These are phyloP conservation scores for Aspergillus sp. DNA, from an alignment of 2,329 filamentous ascomycete genomes.

Conservation along the genomic window DNA sequence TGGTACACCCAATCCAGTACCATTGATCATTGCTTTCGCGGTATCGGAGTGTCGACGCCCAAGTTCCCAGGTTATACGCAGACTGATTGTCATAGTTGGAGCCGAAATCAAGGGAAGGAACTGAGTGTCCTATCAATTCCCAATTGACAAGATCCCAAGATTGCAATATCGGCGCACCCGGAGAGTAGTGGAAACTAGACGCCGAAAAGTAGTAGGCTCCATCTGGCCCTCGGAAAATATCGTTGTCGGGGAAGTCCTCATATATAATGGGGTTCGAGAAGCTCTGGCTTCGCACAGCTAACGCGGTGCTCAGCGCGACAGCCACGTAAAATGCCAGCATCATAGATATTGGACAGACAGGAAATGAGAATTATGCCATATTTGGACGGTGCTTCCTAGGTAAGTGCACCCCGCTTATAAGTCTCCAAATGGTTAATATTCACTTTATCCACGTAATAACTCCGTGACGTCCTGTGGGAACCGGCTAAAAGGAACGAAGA, in stretches of 20 bases:
- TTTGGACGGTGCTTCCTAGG: not conserved
- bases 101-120: constrained; percentile 48
- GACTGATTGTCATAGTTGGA: constrained; percentile 42
- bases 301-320: not conserved
- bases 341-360: not conserved
- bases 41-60: constrained; percentile 56
- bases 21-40: constrained; percentile 49
- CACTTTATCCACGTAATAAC: not conserved
- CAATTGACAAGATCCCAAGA: constrained; percentile 58
- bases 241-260: constrained; percentile 56
- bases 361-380: not conserved
- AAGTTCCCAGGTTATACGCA: constrained; percentile 56
- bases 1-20: constrained; percentile 60
- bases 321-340: not conserved
- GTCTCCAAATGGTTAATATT: not conserved
- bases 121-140: constrained; percentile 47
- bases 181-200: constrained; percentile 57
- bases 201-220: constrained; percentile 54
- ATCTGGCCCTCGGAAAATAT: constrained; percentile 52
- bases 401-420: not conserved
- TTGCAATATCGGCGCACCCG: constrained; percentile 56
- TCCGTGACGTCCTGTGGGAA: not conserved
- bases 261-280: constrained; percentile 54
- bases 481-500: not conserved
- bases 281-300: not conserved